Evolutionary conservation across 2,329 filamentous ascomycete species (phyloP), one percentile per base, ranked within the genome.

Genomic region (Ophiostoma perfectum): DNA sequence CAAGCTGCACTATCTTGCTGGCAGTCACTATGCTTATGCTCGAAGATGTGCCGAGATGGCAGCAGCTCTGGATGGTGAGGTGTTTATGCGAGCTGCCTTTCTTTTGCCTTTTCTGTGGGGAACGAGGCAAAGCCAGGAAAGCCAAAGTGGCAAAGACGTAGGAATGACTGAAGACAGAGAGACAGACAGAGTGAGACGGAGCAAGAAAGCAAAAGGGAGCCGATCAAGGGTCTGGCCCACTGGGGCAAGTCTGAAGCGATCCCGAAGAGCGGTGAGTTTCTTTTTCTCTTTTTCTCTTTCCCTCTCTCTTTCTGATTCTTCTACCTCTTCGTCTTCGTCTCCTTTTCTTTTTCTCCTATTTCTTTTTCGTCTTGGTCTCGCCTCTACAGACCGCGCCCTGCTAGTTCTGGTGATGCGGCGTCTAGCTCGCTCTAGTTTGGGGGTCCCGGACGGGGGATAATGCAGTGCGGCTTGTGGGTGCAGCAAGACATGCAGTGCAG

Each of bases 201-300:
- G 52, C 52, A 60, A 60, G 55, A 60, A 38, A 14, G 49, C 16
- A 9, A 27, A 18, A 60, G 36, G 6, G 12, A 12, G 7, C 55
- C 6, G 55, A 60, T 60, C 55, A 60, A 60, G 55, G 55, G 55
- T 38, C 55, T 60, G 55, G 55, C 55, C 55, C 55, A 60, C 55
- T 60, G 9, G 5, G n/a, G 55, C 55, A 60, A 12, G 49, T 55
- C 49, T 9, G 49, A 27, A 18, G 49, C 27, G 55, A 60, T 60
- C 49, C 18, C 27, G 55, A 60, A 60, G 55, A 60, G 55, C 55
- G 55, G 55, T 60, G 55, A 60, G 45, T 64, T 62, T 62, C 49
- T 52, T 18, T 41, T 45, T 4, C 41, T 47, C 5, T 58, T 1
- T 18, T 38, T 38, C 44, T 60, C 5, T 52, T 49, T 3, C 41